A percentile compares a stretch with the other conserved stretches of the same genome.
These are phyloP conservation scores for Cryptomeria japonica DNA, from an alignment of 75 land plant genomes.

Conservation along the genomic window DNA sequence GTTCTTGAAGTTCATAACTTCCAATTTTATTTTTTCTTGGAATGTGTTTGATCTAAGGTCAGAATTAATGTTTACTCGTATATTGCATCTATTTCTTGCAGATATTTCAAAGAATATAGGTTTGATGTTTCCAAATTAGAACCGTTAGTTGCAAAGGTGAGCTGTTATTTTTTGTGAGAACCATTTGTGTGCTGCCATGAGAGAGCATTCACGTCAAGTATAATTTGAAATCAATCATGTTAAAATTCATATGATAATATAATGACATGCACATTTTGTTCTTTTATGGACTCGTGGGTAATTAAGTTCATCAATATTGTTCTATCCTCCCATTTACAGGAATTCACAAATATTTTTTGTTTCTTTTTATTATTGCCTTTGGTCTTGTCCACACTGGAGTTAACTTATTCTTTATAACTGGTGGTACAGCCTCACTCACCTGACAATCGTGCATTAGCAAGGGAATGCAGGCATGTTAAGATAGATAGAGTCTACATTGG, in stretches of 20 bases:
- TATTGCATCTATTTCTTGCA: constrained; percentile 18
- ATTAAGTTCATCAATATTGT: background rate
- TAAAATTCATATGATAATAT: background rate
- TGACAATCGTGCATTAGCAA: constrained; percentile 91
- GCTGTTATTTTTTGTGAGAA: background rate
- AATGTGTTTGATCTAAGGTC: background rate
- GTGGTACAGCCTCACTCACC: constrained; percentile 91
- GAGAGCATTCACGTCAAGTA: background rate
- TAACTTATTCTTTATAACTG: background rate
- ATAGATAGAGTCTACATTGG: constrained; percentile 96
- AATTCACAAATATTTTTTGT: background rate
- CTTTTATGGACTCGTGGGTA: background rate
- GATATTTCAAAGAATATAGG: constrained; percentile 71
- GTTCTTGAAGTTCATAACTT: background rate
- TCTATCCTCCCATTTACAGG: background rate
- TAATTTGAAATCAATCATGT: background rate
- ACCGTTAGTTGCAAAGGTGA: constrained; percentile 92
- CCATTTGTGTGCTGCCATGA: background rate
- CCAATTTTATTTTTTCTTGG: background rate
- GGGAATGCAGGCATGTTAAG: constrained; percentile 93
- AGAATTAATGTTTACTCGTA: background rate
- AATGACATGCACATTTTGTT: background rate
- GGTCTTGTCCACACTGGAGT: background rate
- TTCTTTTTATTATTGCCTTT: background rate
- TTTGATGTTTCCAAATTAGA: constrained; percentile 92